These are phyloP conservation scores for Nemophila menziesii DNA, from an alignment of 257 asterid genomes.

Conservation along the genomic window DNA sequence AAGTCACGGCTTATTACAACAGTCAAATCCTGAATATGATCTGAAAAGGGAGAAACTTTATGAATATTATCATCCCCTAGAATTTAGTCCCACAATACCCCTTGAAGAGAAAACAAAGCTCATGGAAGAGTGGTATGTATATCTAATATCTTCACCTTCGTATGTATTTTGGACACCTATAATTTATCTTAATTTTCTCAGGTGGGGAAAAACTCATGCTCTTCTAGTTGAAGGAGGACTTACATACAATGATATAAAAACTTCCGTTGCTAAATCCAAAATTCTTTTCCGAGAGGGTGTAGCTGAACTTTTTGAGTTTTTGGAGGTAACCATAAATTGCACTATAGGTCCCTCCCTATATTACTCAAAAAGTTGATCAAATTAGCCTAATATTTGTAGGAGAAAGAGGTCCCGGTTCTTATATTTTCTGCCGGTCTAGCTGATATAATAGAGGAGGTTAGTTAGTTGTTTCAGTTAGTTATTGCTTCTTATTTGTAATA, in stretches of 20 bases:
- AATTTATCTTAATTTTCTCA: conserved; percentile 18
- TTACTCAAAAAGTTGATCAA: not conserved
- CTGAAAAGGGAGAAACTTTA: conserved; percentile 60
- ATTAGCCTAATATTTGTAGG: conserved; percentile 33
- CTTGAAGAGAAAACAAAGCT: conserved; percentile 73
- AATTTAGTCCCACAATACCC: conserved; percentile 69
- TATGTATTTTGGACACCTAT: conserved; percentile 5
- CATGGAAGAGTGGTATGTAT: conserved; percentile 94
- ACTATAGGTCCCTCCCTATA: not conserved
- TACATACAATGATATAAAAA: conserved; percentile 45
- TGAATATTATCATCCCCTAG: conserved; percentile 82
- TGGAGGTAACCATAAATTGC: conserved; percentile 46
- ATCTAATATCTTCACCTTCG: conserved; percentile 8
- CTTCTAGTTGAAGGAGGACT: conserved; percentile 92
- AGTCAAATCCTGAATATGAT: conserved; percentile 69
- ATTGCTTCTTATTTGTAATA: conserved; percentile 18
- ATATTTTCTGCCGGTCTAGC: conserved; percentile 96
- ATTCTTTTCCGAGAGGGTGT: conserved; percentile 83
- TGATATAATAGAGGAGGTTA: conserved; percentile 92
- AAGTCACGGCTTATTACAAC: conserved; percentile 72
- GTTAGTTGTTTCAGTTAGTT: conserved; percentile 18
- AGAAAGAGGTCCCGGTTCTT: conserved; percentile 65
- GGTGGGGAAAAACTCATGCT: conserved; percentile 91
- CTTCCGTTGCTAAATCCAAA: conserved; percentile 61
- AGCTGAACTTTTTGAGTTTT: conserved; percentile 67